Evolutionary conservation across 1,139 yeast genomes (phyloP).

Genomic region (Scheffersomyces parashehatae): DNA sequence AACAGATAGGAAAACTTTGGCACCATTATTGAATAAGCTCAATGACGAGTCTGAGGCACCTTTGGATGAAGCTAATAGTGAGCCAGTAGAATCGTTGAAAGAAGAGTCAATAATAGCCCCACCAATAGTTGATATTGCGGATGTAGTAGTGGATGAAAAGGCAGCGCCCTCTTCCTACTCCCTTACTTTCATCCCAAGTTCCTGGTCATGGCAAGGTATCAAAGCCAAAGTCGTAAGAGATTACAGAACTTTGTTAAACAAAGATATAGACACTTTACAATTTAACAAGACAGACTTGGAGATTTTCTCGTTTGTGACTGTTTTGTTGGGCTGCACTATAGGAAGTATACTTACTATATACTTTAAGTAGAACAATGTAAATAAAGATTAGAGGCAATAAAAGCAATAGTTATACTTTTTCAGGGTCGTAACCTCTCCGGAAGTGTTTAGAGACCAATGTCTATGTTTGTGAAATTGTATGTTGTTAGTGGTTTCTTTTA

Average conservation of each 20-base stretch:
- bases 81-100: not conserved
- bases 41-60: not conserved
- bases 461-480: too few species aligned
- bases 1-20: not conserved
- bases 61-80: not conserved
- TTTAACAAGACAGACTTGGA: slow-evolving; percentile 28
- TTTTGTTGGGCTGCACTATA: slow-evolving; percentile 21
- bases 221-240: slow-evolving; percentile 12
- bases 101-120: not conserved
- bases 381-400: not conserved
- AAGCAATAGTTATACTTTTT: not conserved
- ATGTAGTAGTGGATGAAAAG: not conserved
- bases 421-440: not conserved
- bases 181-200: not conserved
- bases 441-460: too few species aligned
- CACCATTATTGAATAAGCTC: not conserved
- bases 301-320: slow-evolving; percentile 16
- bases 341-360: slow-evolving; percentile 23
- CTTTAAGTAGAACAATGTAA: slow-evolving; percentile 4
- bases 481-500: too few species aligned
- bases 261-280: slow-evolving; percentile 16
- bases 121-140: not conserved
- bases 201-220: slow-evolving; percentile 18
- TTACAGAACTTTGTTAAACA: slow-evolving; percentile 20
- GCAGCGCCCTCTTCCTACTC: not conserved